A percentile compares a stretch with the other conserved stretches of the same genome.
Evolutionary conservation across 805 yeast species (phyloP).

Genomic region (Jamesozyma jinghongensis): DNA sequence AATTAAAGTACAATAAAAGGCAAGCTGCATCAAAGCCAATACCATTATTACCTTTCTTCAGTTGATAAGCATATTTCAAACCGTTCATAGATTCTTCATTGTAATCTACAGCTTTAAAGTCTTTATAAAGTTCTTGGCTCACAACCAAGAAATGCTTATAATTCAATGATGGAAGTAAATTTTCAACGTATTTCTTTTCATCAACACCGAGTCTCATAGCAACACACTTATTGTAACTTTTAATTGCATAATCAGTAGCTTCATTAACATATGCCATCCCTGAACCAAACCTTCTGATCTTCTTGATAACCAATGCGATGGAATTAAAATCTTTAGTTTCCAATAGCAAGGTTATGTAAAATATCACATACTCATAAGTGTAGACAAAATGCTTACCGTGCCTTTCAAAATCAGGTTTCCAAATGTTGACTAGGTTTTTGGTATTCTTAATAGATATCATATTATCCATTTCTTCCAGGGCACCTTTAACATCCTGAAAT

Average conservation of each 20-base stretch:
- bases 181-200: slow-evolving; percentile 23
- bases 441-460: slow-evolving; percentile 58
- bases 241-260: slow-evolving; percentile 22
- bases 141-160: slow-evolving; percentile 18
- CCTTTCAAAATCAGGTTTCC: slow-evolving; percentile 89
- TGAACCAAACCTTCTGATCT: slow-evolving; percentile 68
- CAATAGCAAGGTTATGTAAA: slow-evolving; percentile 49
- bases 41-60: slow-evolving; percentile 27
- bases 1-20: slow-evolving; percentile 24
- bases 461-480: slow-evolving; percentile 54
- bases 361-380: slow-evolving; percentile 57
- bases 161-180: slow-evolving; percentile 19
- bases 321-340: slow-evolving; percentile 48
- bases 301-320: slow-evolving; percentile 53
- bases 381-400: slow-evolving; percentile 90
- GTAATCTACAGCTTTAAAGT: slow-evolving; percentile 13
- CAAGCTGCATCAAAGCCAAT: slow-evolving; percentile 27
- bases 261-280: slow-evolving; percentile 48
- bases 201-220: slow-evolving; percentile 13
- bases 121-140: slow-evolving; percentile 16
- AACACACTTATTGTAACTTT: slow-evolving; percentile 17
- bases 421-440: slow-evolving; percentile 69
- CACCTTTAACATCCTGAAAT: slow-evolving; percentile 41
- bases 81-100: slow-evolving; percentile 15
- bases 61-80: slow-evolving; percentile 21